phyloP scores from a whole-genome alignment of 2,329 filamentous ascomycete genomes.

The Aspergillus fijiensis region DNA sequence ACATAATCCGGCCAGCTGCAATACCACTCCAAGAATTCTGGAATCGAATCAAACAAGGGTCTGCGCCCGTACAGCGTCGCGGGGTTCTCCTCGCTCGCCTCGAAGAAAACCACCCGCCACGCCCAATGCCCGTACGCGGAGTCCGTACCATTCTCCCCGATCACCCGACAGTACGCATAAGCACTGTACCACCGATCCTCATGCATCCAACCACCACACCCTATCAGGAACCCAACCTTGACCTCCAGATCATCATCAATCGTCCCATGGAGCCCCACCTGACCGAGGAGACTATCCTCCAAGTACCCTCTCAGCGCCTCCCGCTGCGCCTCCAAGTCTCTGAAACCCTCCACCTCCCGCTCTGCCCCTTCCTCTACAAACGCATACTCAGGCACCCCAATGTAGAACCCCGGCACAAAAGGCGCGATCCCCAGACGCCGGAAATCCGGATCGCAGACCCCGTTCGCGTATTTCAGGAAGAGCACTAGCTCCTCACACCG shows the following conservation, averaged over 20 bases:
- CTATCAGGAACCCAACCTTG: neutral
- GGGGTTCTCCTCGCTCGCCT: neutral
- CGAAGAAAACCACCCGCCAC: neutral
- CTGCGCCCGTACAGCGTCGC: conserved; percentile 9
- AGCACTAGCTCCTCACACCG: too few relatives aligned
- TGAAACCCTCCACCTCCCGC: neutral
- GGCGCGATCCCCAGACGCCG: neutral
- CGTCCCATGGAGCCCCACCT: neutral
- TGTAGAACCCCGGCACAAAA: neutral
- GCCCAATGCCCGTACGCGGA: neutral
- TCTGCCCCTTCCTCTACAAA: neutral
- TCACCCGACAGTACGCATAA: neutral
- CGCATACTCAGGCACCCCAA: neutral
- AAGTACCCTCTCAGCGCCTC: neutral
- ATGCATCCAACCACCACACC: neutral
- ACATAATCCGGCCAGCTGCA: conserved; percentile 14
- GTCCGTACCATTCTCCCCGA: neutral
- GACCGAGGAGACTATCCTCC: neutral
- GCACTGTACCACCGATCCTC: neutral
- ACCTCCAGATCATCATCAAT: neutral
- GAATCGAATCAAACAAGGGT: conserved; percentile 15
- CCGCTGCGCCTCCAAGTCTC: neutral
- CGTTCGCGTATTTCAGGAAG: too few relatives aligned
- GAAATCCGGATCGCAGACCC: too few relatives aligned
- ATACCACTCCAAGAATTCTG: conserved; percentile 18